Percentiles rank a stretch among this genome's conserved stretches.
phyloP scores from a whole-genome alignment of 345 rosid species.

The Linum lewisii region DNA sequence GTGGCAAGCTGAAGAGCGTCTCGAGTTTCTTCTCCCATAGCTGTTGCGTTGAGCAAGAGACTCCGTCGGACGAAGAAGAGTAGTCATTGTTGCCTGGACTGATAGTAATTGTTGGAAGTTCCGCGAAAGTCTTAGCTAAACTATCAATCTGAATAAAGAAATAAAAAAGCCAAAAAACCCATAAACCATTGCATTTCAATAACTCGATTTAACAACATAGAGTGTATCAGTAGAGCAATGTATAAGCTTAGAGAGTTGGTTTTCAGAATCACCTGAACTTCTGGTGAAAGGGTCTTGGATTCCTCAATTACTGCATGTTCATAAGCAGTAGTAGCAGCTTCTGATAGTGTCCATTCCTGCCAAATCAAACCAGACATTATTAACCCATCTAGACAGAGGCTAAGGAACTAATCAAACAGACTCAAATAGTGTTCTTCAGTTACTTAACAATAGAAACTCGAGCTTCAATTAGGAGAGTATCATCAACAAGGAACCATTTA shows the following conservation, averaged over 20 bases:
- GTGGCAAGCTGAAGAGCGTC: not conserved
- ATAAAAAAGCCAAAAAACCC: not conserved
- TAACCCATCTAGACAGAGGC: not conserved
- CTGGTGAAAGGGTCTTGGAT: not conserved
- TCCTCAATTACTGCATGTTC: too few relatives aligned
- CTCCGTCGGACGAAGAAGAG: too few relatives aligned
- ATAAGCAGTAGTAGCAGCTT: too few relatives aligned
- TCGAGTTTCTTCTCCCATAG: not conserved
- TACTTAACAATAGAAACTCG: not conserved
- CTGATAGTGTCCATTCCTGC: not conserved
- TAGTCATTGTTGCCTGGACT: not conserved
- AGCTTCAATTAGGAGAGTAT: not conserved
- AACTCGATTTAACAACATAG: too few relatives aligned
- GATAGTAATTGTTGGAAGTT: not conserved
- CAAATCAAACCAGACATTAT: not conserved
- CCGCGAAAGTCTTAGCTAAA: not conserved
- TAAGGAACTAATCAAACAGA: not conserved
- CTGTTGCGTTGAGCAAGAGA: not conserved
- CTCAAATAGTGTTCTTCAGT: too few relatives aligned
- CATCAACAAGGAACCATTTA: not conserved
- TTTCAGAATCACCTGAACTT: not conserved
- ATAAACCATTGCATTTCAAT: too few relatives aligned
- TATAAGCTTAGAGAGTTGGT: not conserved
- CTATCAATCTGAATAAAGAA: not conserved
- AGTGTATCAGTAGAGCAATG: too few relatives aligned